Percentiles rank a stretch among this genome's conserved stretches.
Conservation (phyloP, 2,329 filamentous ascomycete genomes). For the Ramularia endophylla region DNA sequence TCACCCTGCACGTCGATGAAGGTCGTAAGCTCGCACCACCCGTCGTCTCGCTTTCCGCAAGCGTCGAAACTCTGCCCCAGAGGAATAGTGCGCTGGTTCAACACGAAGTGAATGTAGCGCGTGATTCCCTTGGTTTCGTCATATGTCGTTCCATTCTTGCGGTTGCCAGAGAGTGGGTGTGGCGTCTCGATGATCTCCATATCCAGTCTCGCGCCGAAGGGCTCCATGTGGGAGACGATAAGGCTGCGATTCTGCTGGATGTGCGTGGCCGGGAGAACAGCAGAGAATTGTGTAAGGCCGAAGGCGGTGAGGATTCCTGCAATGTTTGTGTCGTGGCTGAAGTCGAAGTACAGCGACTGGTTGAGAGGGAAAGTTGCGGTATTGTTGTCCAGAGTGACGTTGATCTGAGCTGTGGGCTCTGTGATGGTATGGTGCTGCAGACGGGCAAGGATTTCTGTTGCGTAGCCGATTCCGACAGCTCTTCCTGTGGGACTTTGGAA, state of each 20-base stretch:
- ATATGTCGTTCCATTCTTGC: conserved; percentile 45
- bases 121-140: conserved; percentile 45
- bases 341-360: conserved; percentile 70
- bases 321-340: conserved; percentile 62
- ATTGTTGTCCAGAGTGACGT: conserved; percentile 64
- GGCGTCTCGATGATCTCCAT: conserved; percentile 69
- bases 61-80: conserved; percentile 59
- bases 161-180: conserved; percentile 52
- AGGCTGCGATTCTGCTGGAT: conserved; percentile 55
- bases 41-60: conserved; percentile 62
- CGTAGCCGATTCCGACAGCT: conserved; percentile 67
- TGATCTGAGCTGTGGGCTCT: conserved; percentile 43
- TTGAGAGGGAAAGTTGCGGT: conserved; percentile 65
- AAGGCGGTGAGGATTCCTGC: conserved; percentile 62
- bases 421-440: conserved; percentile 55
- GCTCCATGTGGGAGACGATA: conserved; percentile 61
- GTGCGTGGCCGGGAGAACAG: conserved; percentile 50
- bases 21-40: conserved; percentile 68
- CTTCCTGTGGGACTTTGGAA: conserved; percentile 62
- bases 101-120: conserved; percentile 65
- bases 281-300: conserved; percentile 62
- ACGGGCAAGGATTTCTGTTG: conserved; percentile 66
- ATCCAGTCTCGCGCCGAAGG: conserved; percentile 66
- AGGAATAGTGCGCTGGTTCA: conserved; percentile 63
- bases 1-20: conserved; percentile 56